A percentile compares a stretch with the other conserved stretches of the same genome.
Conservation (phyloP, 1,284 basidiomycete genomes). For the Cryptococcus sp. region DNA sequence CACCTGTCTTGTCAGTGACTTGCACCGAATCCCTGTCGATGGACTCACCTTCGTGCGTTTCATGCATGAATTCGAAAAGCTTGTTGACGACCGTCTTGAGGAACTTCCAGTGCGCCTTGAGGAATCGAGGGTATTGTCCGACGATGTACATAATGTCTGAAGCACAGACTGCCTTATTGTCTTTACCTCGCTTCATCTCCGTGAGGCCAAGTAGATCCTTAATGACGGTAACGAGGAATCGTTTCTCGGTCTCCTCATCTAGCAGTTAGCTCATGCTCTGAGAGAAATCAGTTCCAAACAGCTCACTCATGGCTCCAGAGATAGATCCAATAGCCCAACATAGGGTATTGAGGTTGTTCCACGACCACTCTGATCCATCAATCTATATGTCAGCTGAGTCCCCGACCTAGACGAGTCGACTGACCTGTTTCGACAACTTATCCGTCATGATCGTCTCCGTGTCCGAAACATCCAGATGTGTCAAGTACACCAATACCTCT, state of each 20-base stretch:
- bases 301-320: conserved; percentile 96
- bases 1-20: conserved; percentile 56
- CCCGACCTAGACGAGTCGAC: conserved; percentile 7
- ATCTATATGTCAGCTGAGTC: conserved; percentile 51
- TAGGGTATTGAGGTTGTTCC: conserved; percentile 98
- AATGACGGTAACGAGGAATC: conserved; percentile 98
- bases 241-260: conserved; percentile 98
- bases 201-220: conserved; percentile 95
- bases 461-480: conserved; percentile 92
- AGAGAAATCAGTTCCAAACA: not conserved
- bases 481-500: conserved; percentile 93
- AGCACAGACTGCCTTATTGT: conserved; percentile 99
- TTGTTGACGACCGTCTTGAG: conserved; percentile 99
- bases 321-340: conserved; percentile 99
- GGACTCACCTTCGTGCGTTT: conserved; percentile 85
- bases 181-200: conserved; percentile 98
- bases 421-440: conserved; percentile 84
- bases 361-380: conserved; percentile 97
- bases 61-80: conserved; percentile 99
- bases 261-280: not conserved
- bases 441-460: conserved; percentile 97
- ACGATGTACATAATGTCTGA: conserved; percentile 99
- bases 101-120: conserved; percentile 99
- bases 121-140: conserved; percentile 98
- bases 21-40: conserved; percentile 1